Evolutionary conservation across 495 filamentous ascomycete species (phyloP).

Genomic region (Lichenothelia convexa): DNA sequence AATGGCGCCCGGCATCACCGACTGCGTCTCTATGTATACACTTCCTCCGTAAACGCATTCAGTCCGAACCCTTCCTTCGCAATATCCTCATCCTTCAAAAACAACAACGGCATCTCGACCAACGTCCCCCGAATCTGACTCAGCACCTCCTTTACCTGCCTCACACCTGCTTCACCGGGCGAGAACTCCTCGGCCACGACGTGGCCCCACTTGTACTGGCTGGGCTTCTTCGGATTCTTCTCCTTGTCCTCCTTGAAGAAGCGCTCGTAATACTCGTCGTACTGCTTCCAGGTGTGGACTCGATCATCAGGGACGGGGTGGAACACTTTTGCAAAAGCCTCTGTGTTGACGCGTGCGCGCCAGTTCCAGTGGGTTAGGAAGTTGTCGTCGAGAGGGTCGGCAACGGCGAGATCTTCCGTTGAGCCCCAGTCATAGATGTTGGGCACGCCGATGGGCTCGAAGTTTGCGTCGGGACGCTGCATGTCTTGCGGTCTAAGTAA

Average conservation of each 20-base stretch:
- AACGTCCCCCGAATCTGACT: slow-evolving; percentile 50
- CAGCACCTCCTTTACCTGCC: slow-evolving; percentile 68
- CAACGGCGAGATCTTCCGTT: slow-evolving; percentile 51
- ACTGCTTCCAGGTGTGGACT: slow-evolving; percentile 67
- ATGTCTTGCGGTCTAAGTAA: slow-evolving; percentile 56
- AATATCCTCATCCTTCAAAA: slow-evolving; percentile 73
- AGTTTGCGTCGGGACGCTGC: slow-evolving; percentile 48
- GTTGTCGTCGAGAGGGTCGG: slow-evolving; percentile 50
- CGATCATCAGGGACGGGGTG: slow-evolving; percentile 70
- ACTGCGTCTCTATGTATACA: slow-evolving; percentile 71
- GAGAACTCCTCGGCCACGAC: slow-evolving; percentile 67
- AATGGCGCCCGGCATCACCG: too few relatives aligned
- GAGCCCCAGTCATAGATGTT: slow-evolving; percentile 75
- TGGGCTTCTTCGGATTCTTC: slow-evolving; percentile 28
- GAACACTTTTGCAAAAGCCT: slow-evolving; percentile 73
- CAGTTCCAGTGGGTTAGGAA: slow-evolving; percentile 55
- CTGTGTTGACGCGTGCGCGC: slow-evolving; percentile 62
- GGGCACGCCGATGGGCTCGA: slow-evolving; percentile 49
- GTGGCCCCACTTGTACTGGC: slow-evolving; percentile 57
- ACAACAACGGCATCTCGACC: slow-evolving; percentile 61
- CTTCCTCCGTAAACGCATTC: slow-evolving; percentile 63
- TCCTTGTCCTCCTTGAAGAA: slow-evolving; percentile 39
- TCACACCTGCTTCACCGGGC: slow-evolving; percentile 37
- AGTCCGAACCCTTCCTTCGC: slow-evolving; percentile 66
- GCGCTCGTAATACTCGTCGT: slow-evolving; percentile 63